Base-by-base conservation (phyloP, 1,139 yeast species). In the Williopsis jadinii region DNA sequence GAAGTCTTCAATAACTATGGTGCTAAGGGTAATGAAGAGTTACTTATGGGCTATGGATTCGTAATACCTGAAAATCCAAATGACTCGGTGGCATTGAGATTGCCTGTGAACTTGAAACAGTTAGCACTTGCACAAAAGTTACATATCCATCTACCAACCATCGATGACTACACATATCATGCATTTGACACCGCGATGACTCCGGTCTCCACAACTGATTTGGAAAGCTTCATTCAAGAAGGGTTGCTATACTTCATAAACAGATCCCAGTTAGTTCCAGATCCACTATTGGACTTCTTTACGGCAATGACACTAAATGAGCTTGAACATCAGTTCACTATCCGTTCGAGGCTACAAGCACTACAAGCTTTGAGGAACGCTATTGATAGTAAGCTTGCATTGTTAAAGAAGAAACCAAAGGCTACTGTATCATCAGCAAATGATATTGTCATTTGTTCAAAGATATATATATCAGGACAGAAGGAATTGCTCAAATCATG, bases 1-100 rank as follows among this genome's bases (percentile, higher is more conserved):
- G 81, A 85, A 53, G 53, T 87, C 2, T 83, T 62, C 61, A 88
- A 88, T 56, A 88, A 87, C 58, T 88, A 88, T 57, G 97, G 97
- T 3, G 76, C 82, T 45, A 87, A 86, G 58, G 82, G 92, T 1
- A 87, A 86, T 54, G 88, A 84, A 53, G 95, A 87, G 51, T 67
- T 66, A 28, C 46, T 74, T 28, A 53, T 71, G 48, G 71, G 69
- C 0, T 74, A 73, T 47, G 96, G 96, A 0, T 87, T 87, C 59
- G 73, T 80, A 15, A 47, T 80, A 8, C 72, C 72, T 24, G 66
- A 71, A 48, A 61, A 63, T 30, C 57, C 60, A 1, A 73, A 75
- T 36, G 95, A 88, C 51, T 63, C 73, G 2, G 75, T 84, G 3
- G 80, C 85, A 3, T 63, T 77, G 41, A 75, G 73, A 51, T 66